Evolutionary conservation across 2,329 filamentous ascomycete genomes (phyloP), one percentile per base, ranked within the genome.

Genomic region (Neofusicoccum cordaticola): DNA sequence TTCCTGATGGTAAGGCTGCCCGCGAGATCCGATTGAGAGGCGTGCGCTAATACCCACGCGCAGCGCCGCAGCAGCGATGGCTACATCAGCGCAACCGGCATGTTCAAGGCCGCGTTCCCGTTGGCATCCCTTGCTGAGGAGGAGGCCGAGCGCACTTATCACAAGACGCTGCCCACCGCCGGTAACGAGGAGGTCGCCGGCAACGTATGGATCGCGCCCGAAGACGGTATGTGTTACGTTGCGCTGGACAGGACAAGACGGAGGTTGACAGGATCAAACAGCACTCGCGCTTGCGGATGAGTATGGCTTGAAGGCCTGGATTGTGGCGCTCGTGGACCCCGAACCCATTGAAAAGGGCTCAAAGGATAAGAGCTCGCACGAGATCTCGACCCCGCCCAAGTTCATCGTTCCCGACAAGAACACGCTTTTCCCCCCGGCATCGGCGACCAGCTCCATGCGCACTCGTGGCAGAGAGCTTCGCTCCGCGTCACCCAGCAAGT

Each of bases 191-290:
- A 98, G 82, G 93, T 95, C 35, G 95, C 95, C 31, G 95, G 95
- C 51, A 99, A 97, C 77, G 88, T 99, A 61, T 99, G 95, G 95
- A 93, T 98, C 58, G 88, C 92, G 52, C 93, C 94, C 5, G 84
- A 89, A 69, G 81, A 86, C 75, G 87, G 87, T 90, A 81, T 65
- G 73, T 56, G 15, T 22, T 27, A 4, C 11, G 8, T 11, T 22
- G n/a, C 15, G n/a, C 42, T 12, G 17, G 13, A 15, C n/a, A 31
- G 17, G 31, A 5, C 22, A 15, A 48, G 15, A 9, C 31, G 19
- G 15, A 52, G 9, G 39, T 41, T 56, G 42, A 37, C 44, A n/a
- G 13, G 22, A 58, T 42, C 39, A n/a, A 15, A 53, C 87, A 86
- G 95, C 95, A 41, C 85, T 99, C 50, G 81, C 86, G 65, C 85